These are phyloP conservation scores for Aspergillus floridensis DNA, from an alignment of 2,329 filamentous ascomycete genomes.

Conservation along the genomic window DNA sequence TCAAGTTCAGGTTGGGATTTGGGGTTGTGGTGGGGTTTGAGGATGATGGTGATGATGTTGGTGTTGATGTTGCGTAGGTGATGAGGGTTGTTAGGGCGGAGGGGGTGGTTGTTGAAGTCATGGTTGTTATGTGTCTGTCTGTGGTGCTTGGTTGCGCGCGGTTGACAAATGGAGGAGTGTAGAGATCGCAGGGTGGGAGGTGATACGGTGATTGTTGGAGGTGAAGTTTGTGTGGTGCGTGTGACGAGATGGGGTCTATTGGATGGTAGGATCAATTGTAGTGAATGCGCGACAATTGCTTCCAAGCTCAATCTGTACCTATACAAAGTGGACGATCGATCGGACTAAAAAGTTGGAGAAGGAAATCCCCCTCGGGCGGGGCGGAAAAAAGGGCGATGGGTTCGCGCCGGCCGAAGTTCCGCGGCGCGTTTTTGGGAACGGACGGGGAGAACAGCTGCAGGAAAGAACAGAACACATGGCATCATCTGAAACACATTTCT, in stretches of 20 bases:
- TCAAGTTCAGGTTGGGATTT: slow-evolving; percentile 28
- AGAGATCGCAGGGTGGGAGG: too few relatives aligned
- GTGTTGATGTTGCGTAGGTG: slow-evolving; percentile 24
- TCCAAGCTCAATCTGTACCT: not conserved
- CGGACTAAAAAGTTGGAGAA: not conserved
- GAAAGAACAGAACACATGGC: slow-evolving; percentile 37
- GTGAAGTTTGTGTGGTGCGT: not conserved
- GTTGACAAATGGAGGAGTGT: too few relatives aligned
- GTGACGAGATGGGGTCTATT: too few relatives aligned
- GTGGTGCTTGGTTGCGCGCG: too few relatives aligned
- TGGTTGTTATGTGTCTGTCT: not conserved
- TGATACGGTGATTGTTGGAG: not conserved
- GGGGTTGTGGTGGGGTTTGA: slow-evolving; percentile 39
- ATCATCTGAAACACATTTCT: slow-evolving; percentile 21
- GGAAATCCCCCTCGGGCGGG: not conserved
- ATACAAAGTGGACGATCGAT: not conserved
- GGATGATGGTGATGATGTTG: slow-evolving; percentile 19
- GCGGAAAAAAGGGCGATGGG: slow-evolving; percentile 14
- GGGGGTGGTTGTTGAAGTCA: slow-evolving; percentile 16
- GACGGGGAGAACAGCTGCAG: not conserved
- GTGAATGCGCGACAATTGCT: too few relatives aligned
- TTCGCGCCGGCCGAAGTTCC: slow-evolving; percentile 10
- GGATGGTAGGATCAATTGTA: too few relatives aligned
- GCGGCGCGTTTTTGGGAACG: not conserved
- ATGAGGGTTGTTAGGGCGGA: slow-evolving; percentile 45